Evolutionary conservation across 345 rosid species (phyloP), one percentile per base, ranked within the genome.

Genomic region (Physaria fendleri): DNA sequence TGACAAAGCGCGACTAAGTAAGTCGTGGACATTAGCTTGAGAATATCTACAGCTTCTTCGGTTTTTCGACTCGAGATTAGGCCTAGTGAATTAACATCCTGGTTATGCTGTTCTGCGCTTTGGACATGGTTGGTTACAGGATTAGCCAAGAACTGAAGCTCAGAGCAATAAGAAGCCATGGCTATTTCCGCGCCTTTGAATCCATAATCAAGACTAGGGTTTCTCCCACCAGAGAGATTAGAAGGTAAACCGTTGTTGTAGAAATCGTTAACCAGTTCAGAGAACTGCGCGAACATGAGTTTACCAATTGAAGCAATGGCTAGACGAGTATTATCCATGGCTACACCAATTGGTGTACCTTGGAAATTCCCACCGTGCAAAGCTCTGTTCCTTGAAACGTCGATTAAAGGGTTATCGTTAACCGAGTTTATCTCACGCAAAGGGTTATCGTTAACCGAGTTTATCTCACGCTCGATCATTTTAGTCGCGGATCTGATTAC

Each of bases 171-270:
- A 0, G 88, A 58, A 34, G 89, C 89, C 87, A 83, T 85, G 3
- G 93, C 89, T 12, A 85, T 81, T 50, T 85, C 89, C 22, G 89
- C 89, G 3, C 89, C 93, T 68, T 85, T 82, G 61, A 85, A 82
- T 8, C 89, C 89, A 39, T 85, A 85, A 68, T 85, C 89, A 65
- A 85, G 61, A 66, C 93, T 85, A 6, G 89, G 93, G 54, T 85
- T 81, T 55, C 84, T 75, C 8, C 89, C 81, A 13, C 76, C 89
- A 0, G 88, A 71, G 12, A 85, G 74, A 48, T 85, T 85, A 9
- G 93, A 85, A 9, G 89, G 93, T 48, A 85, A 64, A 5, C 93
- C 93, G 16, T 85, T 82, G 85, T 82, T 85, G 78, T 85, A 82
- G 65, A 82, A 81, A 37, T 85, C 93, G n/a, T 82, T 82, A 4